phyloP scores from a whole-genome alignment of 768 basidiomycete genomes.

The Tephrocybe sp. region DNA sequence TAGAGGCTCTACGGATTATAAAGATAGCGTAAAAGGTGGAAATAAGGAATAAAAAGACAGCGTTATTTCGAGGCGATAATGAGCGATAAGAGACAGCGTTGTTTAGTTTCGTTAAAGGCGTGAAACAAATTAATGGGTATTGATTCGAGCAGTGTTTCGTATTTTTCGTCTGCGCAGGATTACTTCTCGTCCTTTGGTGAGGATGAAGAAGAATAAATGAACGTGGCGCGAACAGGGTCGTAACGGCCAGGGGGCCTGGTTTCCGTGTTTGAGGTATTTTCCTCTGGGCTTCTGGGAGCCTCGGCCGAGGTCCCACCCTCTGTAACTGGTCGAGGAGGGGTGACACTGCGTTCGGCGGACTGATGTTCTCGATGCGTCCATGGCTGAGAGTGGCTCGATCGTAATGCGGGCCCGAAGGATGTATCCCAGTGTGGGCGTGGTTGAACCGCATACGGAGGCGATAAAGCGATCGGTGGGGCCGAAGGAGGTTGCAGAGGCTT shows the following conservation, averaged over 20 bases:
- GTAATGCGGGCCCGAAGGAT: slow-evolving; percentile 34
- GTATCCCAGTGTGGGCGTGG: slow-evolving; percentile 67
- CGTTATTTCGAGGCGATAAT: slow-evolving; percentile 9
- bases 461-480: slow-evolving; percentile 26
- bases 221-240: slow-evolving; percentile 49
- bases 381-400: slow-evolving; percentile 34
- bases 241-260: slow-evolving; percentile 39
- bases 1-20: slow-evolving; percentile 8
- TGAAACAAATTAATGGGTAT: slow-evolving; percentile 11
- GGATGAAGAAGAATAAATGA: slow-evolving; percentile 30
- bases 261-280: slow-evolving; percentile 2
- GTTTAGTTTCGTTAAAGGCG: slow-evolving; percentile 16
- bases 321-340: slow-evolving; percentile 20
- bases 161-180: neutral
- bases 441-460: slow-evolving; percentile 65
- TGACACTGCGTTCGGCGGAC: slow-evolving; percentile 27
- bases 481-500: slow-evolving; percentile 28
- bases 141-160: neutral
- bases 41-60: slow-evolving; percentile 2
- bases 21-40: neutral
- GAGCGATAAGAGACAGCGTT: slow-evolving; percentile 10
- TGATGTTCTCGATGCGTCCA: slow-evolving; percentile 33
- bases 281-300: neutral
- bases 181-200: slow-evolving; percentile 10
- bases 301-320: neutral